These are phyloP conservation scores for Trichoderma reesei DNA, from an alignment of 495 filamentous ascomycete genomes.

Conservation along the genomic window DNA sequence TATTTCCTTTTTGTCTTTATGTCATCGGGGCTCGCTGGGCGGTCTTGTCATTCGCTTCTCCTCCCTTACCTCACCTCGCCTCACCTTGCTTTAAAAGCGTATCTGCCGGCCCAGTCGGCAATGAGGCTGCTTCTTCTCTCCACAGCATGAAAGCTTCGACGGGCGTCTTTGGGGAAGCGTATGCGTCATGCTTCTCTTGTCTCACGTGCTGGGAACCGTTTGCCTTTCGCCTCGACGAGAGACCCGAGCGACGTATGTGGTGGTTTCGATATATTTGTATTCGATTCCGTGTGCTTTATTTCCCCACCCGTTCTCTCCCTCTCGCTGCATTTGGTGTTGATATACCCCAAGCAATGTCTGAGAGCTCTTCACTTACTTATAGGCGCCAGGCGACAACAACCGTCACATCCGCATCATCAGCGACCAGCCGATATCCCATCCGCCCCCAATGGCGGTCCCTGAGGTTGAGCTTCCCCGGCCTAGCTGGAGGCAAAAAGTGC, in stretches of 20 bases:
- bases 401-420: conserved; percentile 22
- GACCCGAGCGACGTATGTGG: conserved; percentile 23
- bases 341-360: conserved; percentile 10
- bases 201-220: conserved; percentile 31
- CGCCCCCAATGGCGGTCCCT: conserved; percentile 25
- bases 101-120: not conserved
- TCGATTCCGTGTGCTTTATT: not conserved
- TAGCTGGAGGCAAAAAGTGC: conserved; percentile 23
- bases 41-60: conserved; percentile 7
- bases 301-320: not conserved
- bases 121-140: not conserved
- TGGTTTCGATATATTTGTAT: not conserved
- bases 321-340: conserved; percentile 5
- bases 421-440: conserved; percentile 30
- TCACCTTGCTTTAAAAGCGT: not conserved
- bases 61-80: not conserved
- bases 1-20: not conserved
- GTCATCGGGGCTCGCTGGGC: conserved; percentile 5
- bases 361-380: not conserved
- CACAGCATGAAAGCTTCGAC: conserved; percentile 28
- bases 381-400: conserved; percentile 14
- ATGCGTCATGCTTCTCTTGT: conserved; percentile 32
- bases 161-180: conserved; percentile 30
- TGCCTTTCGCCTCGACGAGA: conserved; percentile 25
- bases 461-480: conserved; percentile 20